Evolutionary conservation across 768 basidiomycete genomes (phyloP), one percentile per base, ranked within the genome.

Genomic region (Podaxis rugospora): DNA sequence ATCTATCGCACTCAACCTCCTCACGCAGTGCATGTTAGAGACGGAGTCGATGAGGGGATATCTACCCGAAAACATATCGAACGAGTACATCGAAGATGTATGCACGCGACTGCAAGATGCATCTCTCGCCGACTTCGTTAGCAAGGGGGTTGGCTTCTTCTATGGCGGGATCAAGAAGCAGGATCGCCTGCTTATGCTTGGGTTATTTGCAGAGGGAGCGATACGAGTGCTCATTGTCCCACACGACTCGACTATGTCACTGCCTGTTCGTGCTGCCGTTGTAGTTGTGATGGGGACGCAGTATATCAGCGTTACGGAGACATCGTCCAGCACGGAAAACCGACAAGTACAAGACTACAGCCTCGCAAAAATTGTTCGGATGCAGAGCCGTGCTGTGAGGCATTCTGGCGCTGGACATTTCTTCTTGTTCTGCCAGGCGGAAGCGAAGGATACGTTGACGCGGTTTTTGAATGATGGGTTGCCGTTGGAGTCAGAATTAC

Each of bases 281-380:
- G 95, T 98, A 14, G 78, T 98, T 39, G 88, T 93, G 49, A 89
- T 98, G 89, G 91, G 93, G 16, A 93, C 95, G 3, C 97, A 99
- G 71, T 96, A 92, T 71, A 71, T 87, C 25, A 77, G 83, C 58
- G 66, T 78, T 5, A 2, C 32, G 32, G 51, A 37, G 2, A 16
- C 23, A 28, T 55, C 76, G 79, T 42, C 72, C 70, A 39, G 78
- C 76, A 57, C 79, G 75, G 13, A 69, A 76, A 7, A 85, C 88
- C 84, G 90, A 23, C 87, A 89, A 66, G 70, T 96, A 53, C 80
- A 81, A 47, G 93, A 95, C 69, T 98, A 98, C 71, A 76, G 77
- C 0, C 75, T 96, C 39, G 79, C 84, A 18, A 95, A 98, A 66
- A 74, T 99, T 37, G 86, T 91, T 54, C 87, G 85, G 60, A 98